A percentile compares a stretch with the other conserved stretches of the same genome.
Conservation (phyloP, 129 eudicot species). For the Tagetes erecta region DNA sequence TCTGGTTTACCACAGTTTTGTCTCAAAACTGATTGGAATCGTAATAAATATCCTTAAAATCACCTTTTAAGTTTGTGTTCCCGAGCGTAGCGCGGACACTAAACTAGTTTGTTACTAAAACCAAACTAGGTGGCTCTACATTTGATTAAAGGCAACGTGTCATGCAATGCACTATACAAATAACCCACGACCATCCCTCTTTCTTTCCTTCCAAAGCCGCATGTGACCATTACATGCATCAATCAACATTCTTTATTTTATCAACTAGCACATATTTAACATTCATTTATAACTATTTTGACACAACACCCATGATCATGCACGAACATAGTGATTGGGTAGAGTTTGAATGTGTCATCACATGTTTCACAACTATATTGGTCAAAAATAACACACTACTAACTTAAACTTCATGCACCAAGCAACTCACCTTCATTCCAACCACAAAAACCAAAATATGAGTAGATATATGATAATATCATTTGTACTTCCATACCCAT, state of each 20-base stretch:
- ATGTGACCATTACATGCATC: constrained; percentile 17
- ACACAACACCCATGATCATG: constrained; percentile 23
- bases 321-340: constrained; percentile 30
- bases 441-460: background rate
- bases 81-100: too few species aligned
- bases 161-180: constrained; percentile 5
- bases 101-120: too few species aligned
- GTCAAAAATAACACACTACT: background rate
- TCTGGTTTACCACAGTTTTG: too few species aligned
- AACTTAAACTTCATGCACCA: constrained; percentile 31
- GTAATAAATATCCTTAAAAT: too few species aligned
- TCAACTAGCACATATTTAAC: background rate
- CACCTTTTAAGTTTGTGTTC: too few species aligned
- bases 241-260: background rate
- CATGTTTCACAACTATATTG: constrained; percentile 14
- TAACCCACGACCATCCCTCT: constrained; percentile 19
- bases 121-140: too few species aligned
- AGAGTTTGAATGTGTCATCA: constrained; percentile 26
- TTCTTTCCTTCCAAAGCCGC: constrained; percentile 12
- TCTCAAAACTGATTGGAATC: too few species aligned
- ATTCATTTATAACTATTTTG: background rate
- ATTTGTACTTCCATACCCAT: constrained; percentile 16
- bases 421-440: background rate
- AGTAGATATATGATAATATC: constrained; percentile 6
- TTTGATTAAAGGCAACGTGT: constrained; percentile 7